phyloP scores from a whole-genome alignment of 345 rosid genomes.

The Gossypium australe region DNA sequence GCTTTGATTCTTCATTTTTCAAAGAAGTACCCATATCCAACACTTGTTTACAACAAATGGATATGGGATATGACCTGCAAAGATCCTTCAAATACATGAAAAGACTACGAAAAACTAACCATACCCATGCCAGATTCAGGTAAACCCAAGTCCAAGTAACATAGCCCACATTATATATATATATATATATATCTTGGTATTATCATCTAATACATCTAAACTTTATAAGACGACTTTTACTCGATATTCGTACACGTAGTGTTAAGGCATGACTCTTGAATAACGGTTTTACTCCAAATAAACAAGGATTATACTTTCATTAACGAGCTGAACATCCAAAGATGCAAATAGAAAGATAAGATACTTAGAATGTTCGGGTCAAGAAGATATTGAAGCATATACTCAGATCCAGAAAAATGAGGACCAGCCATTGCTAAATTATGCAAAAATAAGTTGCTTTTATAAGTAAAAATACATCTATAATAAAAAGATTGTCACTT shows the following conservation, averaged over 20 bases:
- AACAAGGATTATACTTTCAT: neutral
- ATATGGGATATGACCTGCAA: no score
- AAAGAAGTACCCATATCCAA: no score
- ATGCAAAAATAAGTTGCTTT: neutral
- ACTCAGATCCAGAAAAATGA: neutral
- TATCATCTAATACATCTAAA: neutral
- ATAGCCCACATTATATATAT: neutral
- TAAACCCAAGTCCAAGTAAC: no score
- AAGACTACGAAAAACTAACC: no score
- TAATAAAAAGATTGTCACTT: neutral
- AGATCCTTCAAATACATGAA: no score
- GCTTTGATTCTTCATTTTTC: no score
- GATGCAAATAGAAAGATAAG: neutral
- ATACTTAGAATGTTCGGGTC: neutral
- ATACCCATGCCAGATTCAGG: no score
- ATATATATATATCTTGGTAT: neutral
- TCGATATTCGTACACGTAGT: neutral
- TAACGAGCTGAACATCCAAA: neutral
- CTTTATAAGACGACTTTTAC: neutral
- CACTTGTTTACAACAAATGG: no score
- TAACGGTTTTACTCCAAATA: neutral
- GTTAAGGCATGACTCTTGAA: neutral
- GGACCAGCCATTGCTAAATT: neutral
- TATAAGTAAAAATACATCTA: neutral
- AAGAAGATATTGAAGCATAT: neutral